These are phyloP conservation scores for Penicillium canescens DNA, from an alignment of 495 filamentous ascomycete genomes.

Conservation along the genomic window DNA sequence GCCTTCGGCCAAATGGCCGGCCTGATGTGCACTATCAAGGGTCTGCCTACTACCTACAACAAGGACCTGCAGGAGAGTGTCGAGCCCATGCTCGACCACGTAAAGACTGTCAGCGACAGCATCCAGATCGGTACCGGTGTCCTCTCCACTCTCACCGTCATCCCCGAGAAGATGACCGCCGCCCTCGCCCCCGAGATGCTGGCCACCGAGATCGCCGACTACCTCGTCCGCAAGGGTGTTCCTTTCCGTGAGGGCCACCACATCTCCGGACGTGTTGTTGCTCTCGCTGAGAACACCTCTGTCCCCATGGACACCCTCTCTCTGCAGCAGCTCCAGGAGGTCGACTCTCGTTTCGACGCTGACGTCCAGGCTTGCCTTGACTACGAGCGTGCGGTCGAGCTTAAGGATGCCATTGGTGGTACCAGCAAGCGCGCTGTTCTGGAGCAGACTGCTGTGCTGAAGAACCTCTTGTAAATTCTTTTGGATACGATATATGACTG, in stretches of 20 bases:
- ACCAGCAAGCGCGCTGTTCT: constrained; percentile 73
- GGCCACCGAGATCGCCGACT: constrained; percentile 85
- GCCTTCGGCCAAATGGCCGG: constrained; percentile 89
- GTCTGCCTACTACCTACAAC: constrained; percentile 88
- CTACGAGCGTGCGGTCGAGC: constrained; percentile 86
- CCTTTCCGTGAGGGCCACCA: constrained; percentile 81
- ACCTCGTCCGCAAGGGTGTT: constrained; percentile 86
- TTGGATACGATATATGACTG: constrained; percentile 9
- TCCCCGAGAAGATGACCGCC: constrained; percentile 74
- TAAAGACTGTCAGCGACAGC: constrained; percentile 84
- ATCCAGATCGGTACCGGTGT: constrained; percentile 84
- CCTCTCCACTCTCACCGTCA: constrained; percentile 62
- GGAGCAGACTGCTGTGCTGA: constrained; percentile 77
- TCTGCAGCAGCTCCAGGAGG: constrained; percentile 66
- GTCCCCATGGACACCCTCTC: constrained; percentile 77
- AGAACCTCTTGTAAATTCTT: constrained; percentile 39
- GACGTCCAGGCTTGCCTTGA: constrained; percentile 76
- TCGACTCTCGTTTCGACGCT: constrained; percentile 73
- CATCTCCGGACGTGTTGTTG: constrained; percentile 80
- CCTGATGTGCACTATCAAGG: constrained; percentile 85
- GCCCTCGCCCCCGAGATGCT: constrained; percentile 77
- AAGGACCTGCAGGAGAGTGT: constrained; percentile 92
- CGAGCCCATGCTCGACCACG: constrained; percentile 83
- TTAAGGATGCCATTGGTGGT: constrained; percentile 77
- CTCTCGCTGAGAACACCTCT: constrained; percentile 66